Base-by-base conservation (phyloP, 495 filamentous ascomycete species). In the Aspergillus carlsbadensis region DNA sequence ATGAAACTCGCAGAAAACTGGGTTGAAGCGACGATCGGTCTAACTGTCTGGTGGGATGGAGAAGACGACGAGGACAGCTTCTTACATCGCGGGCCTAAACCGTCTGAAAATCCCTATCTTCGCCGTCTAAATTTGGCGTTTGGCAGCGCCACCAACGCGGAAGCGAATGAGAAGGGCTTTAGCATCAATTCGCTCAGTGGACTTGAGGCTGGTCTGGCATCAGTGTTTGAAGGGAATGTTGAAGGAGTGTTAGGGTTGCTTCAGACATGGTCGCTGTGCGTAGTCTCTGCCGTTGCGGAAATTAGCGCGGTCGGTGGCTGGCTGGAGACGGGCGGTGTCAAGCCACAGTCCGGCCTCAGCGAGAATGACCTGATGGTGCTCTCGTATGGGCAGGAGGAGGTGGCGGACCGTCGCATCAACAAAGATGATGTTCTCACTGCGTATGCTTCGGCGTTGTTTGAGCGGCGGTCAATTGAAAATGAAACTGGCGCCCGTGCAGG, bases 1-100 rank as follows among this genome's bases (percentile, higher is more conserved):
- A 74, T 92, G 34, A 78, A 81, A 31, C 73, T 80, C 43, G 78
- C 90, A 10, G 80, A 88, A 60, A 90, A 94, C 67, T 97, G 91
- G 92, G 79, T 91, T 42, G 92, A 97, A 70, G 91, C 90, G 0
- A 87, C 87, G 2, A 70, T 95, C 45, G 87, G 84, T 4, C 70
- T 96, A 42, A 87, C 90, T 10, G 84, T 86, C 0, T 96, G 92
- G 92, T 95, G 91, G 90, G 85, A 91, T 67, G 89, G 92, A 34
- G 81, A 88, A 14, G 84, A 86, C 49, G 79, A 86, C 15, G 67
- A 65, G 10, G 65, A 65, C 22, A 54, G 67, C 34, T 69, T 70
- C 52, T 46, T 61, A 36, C 70, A 67, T 24, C 64, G 62, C 35
- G 61, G 58, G n/a, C 58, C 61, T 11, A 58, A 70, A 5, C 24